Evolutionary conservation across 2,329 filamentous ascomycete species (phyloP), one percentile per base, ranked within the genome.

Genomic region (Trichophyton rubrum): DNA sequence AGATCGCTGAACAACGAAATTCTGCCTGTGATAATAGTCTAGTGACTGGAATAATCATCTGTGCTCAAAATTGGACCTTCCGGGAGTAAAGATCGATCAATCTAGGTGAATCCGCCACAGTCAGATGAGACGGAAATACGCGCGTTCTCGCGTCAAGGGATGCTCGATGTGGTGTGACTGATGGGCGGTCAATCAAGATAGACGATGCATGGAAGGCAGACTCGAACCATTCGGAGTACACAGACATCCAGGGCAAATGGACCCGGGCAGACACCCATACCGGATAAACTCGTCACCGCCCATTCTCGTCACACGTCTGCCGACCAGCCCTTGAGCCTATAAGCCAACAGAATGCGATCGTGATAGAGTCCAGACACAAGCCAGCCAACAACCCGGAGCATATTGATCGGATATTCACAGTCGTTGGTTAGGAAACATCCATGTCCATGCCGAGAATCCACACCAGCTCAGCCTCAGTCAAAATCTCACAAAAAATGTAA

Each of bases 341-440:
- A 8, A 55, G 51, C 51, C 51, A 55, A 55, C 51, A 55, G 51
- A 55, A 35, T 55, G 51, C 51, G 51, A 35, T 55, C 51, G 51
- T 55, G 51, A 55, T 20, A n/a, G 51, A 55, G 30, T 17, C 51
- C 27, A 55, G 24, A n/a, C 27, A n/a, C n/a, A 6, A 35, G 27
- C 27, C 15, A 55, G 51, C 51, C 51, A 35, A n/a, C 49, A 30
- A n/a, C 27, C 51, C 13, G 22, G 47, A 33, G 4, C 27, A 30
- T 20, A 35, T 15, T 17, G 51, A 15, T 15, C 51, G 27, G 51
- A 35, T 55, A 55, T 55, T 55, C 47, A 55, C 51, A 55, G 49
- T 55, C 8, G 51, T 55, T 33, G 51, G 51, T 27, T 27, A 20
- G 27, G 51, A 17, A n/a, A 35, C 4, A 55, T 22, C 27, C 51